Evolutionary conservation across 2,329 filamentous ascomycete genomes (phyloP).

Genomic region (Monilinia vaccinii-corymbosi): DNA sequence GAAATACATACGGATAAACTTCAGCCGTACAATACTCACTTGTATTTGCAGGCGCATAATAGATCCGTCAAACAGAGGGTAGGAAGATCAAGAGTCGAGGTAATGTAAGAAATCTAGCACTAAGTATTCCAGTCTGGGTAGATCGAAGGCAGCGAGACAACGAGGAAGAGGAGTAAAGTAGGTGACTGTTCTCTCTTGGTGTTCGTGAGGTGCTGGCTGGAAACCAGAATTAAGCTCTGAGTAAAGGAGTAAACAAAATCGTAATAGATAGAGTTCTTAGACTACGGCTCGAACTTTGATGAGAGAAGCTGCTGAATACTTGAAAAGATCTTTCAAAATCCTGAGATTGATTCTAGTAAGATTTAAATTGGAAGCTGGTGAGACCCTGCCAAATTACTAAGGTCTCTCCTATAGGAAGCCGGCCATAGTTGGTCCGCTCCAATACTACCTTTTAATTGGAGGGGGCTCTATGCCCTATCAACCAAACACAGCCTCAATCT

Average conservation of each 20-base stretch:
- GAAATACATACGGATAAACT: not conserved
- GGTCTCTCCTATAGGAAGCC: not conserved
- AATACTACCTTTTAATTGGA: not conserved
- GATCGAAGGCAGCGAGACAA: not conserved
- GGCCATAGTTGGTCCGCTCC: not conserved
- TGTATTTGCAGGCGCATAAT: too few species aligned
- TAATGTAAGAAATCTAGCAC: not conserved
- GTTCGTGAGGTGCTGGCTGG: too few species aligned
- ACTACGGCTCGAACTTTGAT: not conserved
- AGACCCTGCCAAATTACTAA: not conserved
- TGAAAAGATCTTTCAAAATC: not conserved
- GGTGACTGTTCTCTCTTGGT: not conserved
- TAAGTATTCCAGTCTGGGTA: not conserved
- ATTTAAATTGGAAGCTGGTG: not conserved
- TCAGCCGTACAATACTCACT: too few species aligned
- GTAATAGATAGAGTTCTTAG: not conserved
- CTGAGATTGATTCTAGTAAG: not conserved
- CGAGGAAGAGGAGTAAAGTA: accelerated
- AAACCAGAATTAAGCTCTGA: not conserved
- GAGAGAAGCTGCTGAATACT: not conserved
- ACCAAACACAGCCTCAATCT: not conserved
- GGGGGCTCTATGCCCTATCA: not conserved
- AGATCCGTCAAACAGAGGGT: too few species aligned
- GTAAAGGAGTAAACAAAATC: not conserved
- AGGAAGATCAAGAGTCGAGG: not conserved